These are phyloP conservation scores for Chrysoporthe puriensis DNA, from an alignment of 2,329 filamentous ascomycete species.

Conservation along the genomic window DNA sequence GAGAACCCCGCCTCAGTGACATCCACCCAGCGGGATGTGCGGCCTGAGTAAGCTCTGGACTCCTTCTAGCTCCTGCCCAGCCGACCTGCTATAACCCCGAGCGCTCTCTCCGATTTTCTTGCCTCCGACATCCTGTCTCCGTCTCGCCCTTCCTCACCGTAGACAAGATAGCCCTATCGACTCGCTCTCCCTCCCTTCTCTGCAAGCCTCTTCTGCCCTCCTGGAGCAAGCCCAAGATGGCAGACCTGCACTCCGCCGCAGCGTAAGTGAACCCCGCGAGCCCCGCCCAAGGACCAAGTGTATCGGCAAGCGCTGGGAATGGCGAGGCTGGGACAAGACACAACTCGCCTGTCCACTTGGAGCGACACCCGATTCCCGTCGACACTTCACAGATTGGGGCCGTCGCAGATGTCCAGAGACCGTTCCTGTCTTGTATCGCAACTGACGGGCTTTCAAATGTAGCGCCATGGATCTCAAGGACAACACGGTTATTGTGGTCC, in stretches of 20 bases:
- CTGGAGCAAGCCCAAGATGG: slow-evolving; percentile 35
- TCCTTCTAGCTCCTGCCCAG: slow-evolving; percentile 19
- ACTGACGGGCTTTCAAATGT: slow-evolving; percentile 42
- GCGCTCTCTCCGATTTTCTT: slow-evolving; percentile 18
- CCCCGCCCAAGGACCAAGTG: slow-evolving; percentile 7
- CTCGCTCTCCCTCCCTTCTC: slow-evolving; percentile 18
- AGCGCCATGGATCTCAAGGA: slow-evolving; percentile 96
- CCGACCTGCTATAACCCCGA: slow-evolving; percentile 26
- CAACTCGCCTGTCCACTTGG: neutral
- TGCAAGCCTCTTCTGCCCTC: slow-evolving; percentile 8
- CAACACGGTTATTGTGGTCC: slow-evolving; percentile 94
- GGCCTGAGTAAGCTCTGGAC: slow-evolving; percentile 26
- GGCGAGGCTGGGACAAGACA: slow-evolving; percentile 3
- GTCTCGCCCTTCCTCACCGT: slow-evolving; percentile 13
- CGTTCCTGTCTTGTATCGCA: neutral
- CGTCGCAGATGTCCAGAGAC: neutral
- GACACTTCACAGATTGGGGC: neutral
- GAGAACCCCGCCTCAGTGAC: slow-evolving; percentile 22
- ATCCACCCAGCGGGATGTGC: slow-evolving; percentile 13
- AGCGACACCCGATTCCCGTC: neutral
- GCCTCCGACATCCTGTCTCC: slow-evolving; percentile 20
- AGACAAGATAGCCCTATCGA: slow-evolving; percentile 14
- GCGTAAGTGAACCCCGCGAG: slow-evolving; percentile 36
- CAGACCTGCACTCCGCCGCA: slow-evolving; percentile 36
- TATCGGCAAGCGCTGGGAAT: neutral